These are phyloP conservation scores for Pholiota microspora DNA, from an alignment of 768 basidiomycete genomes.

Conservation along the genomic window DNA sequence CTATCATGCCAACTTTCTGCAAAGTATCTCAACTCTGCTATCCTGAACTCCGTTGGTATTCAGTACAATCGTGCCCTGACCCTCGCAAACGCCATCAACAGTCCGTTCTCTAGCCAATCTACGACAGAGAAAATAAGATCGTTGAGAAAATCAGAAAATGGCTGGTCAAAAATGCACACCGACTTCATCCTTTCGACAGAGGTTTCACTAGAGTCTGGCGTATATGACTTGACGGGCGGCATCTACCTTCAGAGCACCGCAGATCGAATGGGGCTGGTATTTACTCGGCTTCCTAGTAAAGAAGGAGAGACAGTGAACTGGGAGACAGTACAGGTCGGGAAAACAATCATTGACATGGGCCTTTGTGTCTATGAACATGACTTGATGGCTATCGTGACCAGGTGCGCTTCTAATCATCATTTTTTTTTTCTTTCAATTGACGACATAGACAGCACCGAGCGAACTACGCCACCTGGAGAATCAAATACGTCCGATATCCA, in stretches of 20 bases:
- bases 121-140: slow-evolving; percentile 24
- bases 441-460: neutral
- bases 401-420: neutral
- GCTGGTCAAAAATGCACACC: slow-evolving; percentile 23
- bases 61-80: slow-evolving; percentile 31
- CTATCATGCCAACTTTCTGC: slow-evolving; percentile 20
- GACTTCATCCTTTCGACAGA: neutral
- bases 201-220: slow-evolving; percentile 31
- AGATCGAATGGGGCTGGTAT: slow-evolving; percentile 21
- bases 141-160: slow-evolving; percentile 24
- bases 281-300: slow-evolving; percentile 1
- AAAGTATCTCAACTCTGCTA: slow-evolving; percentile 22
- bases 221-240: slow-evolving; percentile 42
- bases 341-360: slow-evolving; percentile 7
- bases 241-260: slow-evolving; percentile 36
- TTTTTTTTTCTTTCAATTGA: neutral
- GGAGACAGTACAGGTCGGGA: slow-evolving; percentile 1
- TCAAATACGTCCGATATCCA: neutral
- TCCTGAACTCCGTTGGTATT: slow-evolving; percentile 25
- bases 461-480: neutral
- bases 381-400: slow-evolving; percentile 8
- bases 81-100: slow-evolving; percentile 26
- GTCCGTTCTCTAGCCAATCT: slow-evolving; percentile 21
- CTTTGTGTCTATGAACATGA: slow-evolving; percentile 11
- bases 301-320: slow-evolving; percentile 5